These are phyloP conservation scores for Trypanosoma grayi DNA, from an alignment of 208 protist genomes.

Conservation along the genomic window DNA sequence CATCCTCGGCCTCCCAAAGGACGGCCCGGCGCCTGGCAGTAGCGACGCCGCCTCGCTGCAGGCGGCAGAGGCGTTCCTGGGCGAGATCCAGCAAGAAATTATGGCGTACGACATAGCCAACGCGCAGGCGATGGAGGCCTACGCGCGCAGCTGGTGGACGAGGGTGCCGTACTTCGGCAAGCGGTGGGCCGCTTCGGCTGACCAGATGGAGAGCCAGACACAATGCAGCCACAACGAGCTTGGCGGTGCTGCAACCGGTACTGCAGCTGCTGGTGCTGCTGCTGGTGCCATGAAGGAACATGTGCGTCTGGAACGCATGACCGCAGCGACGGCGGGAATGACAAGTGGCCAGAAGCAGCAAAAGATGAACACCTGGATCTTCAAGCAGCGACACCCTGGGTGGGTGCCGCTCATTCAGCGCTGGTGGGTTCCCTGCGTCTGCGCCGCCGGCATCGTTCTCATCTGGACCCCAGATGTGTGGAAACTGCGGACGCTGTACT, in stretches of 20 bases:
- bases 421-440: conserved; percentile 79
- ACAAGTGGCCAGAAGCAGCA: not conserved
- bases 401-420: conserved; percentile 85
- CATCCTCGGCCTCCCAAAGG: conserved; percentile 62
- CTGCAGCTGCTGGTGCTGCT: conserved; percentile 11
- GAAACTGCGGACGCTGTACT: conserved; percentile 79
- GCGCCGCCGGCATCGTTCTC: conserved; percentile 29
- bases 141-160: conserved; percentile 54
- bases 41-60: conserved; percentile 62
- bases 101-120: conserved; percentile 81
- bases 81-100: conserved; percentile 76
- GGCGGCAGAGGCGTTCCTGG: conserved; percentile 75
- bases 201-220: not conserved
- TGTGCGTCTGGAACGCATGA: conserved; percentile 57
- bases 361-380: conserved; percentile 72
- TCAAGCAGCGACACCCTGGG: conserved; percentile 62
- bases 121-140: conserved; percentile 71
- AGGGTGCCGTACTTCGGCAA: conserved; percentile 60
- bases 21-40: conserved; percentile 50
- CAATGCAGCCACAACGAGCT: not conserved
- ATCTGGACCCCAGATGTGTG: conserved; percentile 85
- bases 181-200: conserved; percentile 12
- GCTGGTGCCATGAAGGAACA: conserved; percentile 24
- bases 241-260: not conserved
- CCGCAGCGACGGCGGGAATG: conserved; percentile 22